Conservation (phyloP, 768 basidiomycete genomes). For the Hericium coralloides region DNA sequence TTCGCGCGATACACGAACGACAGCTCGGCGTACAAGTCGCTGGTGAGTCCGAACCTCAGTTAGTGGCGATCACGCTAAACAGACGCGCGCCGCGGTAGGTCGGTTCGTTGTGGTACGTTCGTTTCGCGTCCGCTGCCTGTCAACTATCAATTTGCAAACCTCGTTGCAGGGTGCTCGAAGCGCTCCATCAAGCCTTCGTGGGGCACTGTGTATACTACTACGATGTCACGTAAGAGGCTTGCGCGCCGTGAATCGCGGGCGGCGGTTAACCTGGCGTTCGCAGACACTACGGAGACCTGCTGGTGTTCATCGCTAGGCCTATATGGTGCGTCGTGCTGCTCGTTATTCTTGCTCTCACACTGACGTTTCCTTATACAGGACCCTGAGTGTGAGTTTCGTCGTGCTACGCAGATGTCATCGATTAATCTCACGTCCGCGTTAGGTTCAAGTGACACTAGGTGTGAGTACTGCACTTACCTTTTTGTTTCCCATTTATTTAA, state of each 20-base stretch:
- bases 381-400: slow-evolving; percentile 10
- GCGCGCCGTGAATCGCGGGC: background rate
- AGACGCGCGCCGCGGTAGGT: slow-evolving; percentile 3
- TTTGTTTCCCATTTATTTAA: background rate
- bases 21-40: slow-evolving; percentile 3
- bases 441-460: slow-evolving; percentile 10
- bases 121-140: background rate
- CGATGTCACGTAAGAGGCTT: slow-evolving; percentile 2
- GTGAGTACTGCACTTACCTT: slow-evolving; percentile 3
- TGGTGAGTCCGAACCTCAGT: slow-evolving; percentile 5
- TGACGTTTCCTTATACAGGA: background rate
- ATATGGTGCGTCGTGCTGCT: slow-evolving; percentile 7
- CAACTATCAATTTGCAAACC: background rate
- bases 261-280: background rate
- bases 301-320: slow-evolving; percentile 4
- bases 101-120: slow-evolving; percentile 5
- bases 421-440: background rate
- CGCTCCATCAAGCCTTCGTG: slow-evolving; percentile 9
- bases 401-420: background rate
- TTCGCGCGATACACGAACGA: slow-evolving; percentile 12
- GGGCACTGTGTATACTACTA: slow-evolving; percentile 9
- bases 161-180: slow-evolving; percentile 8
- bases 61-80: background rate
- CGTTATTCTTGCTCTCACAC: background rate
- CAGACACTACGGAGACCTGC: slow-evolving; percentile 3